Evolutionary conservation across 2,329 filamentous ascomycete genomes (phyloP).

Genomic region (Diaporthe ilicicola): DNA sequence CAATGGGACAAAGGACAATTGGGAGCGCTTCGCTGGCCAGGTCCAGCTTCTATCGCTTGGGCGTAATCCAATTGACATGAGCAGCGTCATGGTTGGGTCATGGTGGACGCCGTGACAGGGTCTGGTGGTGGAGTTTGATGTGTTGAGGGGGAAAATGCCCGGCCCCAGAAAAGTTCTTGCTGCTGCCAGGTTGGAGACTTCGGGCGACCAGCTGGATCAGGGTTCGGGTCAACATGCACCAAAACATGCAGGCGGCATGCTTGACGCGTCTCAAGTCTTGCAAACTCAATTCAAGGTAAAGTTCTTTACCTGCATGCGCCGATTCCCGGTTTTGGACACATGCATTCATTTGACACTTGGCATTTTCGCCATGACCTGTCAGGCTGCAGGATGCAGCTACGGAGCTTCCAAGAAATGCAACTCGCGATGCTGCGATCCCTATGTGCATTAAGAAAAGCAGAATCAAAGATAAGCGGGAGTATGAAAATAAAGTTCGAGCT

Average conservation of each 20-base stretch:
- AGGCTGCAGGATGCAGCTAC: neutral
- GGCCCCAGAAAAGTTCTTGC: neutral
- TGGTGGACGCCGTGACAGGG: neutral
- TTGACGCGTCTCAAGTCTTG: neutral
- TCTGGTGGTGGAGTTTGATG: neutral
- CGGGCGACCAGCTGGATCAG: neutral
- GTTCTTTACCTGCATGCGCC: neutral
- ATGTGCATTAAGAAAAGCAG: neutral
- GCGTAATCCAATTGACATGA: neutral
- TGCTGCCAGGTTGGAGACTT: neutral
- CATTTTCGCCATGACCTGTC: neutral
- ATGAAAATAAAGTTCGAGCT: neutral
- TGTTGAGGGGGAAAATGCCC: neutral
- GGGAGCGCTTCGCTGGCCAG: neutral
- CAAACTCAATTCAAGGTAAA: conserved; percentile 6
- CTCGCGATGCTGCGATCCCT: neutral
- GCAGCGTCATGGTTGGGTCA: conserved; percentile 6
- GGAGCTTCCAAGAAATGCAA: neutral
- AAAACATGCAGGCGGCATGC: too few relatives aligned
- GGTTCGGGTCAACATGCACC: neutral
- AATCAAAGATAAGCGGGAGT: neutral
- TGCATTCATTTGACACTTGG: neutral
- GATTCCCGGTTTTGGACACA: neutral
- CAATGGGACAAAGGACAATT: neutral
- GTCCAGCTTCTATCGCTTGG: neutral